Percentiles rank a stretch among this genome's conserved stretches.
phyloP scores from a whole-genome alignment of 495 filamentous ascomycete genomes.

The Polyplosphaeria fusca region DNA sequence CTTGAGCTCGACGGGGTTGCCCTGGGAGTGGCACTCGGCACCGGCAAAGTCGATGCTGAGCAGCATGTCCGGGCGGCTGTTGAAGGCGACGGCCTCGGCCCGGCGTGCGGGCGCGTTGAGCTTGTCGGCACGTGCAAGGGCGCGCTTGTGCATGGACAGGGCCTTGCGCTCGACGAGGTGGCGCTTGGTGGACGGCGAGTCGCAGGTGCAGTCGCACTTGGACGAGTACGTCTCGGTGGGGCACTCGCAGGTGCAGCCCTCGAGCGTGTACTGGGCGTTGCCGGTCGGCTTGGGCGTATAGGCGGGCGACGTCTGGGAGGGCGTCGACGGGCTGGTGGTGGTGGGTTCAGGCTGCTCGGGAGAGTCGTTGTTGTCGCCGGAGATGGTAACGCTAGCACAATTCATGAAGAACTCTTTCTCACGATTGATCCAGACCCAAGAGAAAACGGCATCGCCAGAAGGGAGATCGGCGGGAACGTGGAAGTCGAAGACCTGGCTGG shows the following conservation, averaged over 20 bases:
- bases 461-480: conserved; percentile 39
- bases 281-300: conserved; percentile 2
- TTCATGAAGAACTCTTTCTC: conserved; percentile 42
- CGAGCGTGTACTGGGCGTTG: conserved; percentile 14
- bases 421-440: conserved; percentile 44
- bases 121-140: background rate
- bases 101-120: conserved; percentile 8
- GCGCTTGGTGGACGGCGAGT: conserved; percentile 16
- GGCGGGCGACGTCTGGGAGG: background rate
- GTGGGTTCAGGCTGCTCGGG: background rate
- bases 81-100: conserved; percentile 10
- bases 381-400: conserved; percentile 36
- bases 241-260: conserved; percentile 30
- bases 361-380: background rate
- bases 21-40: conserved; percentile 6
- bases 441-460: conserved; percentile 37
- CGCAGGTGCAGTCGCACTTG: conserved; percentile 24
- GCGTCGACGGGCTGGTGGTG: background rate
- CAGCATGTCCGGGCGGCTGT: conserved; percentile 17
- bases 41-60: conserved; percentile 14
- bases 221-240: conserved; percentile 1
- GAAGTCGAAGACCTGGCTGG: conserved; percentile 39
- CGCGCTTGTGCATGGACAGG: conserved; percentile 13
- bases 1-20: conserved; percentile 31
- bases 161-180: conserved; percentile 23